Percentiles rank a stretch among this genome's conserved stretches.
Evolutionary conservation across 768 basidiomycete genomes (phyloP).

Genomic region (Phylloporus sp.): DNA sequence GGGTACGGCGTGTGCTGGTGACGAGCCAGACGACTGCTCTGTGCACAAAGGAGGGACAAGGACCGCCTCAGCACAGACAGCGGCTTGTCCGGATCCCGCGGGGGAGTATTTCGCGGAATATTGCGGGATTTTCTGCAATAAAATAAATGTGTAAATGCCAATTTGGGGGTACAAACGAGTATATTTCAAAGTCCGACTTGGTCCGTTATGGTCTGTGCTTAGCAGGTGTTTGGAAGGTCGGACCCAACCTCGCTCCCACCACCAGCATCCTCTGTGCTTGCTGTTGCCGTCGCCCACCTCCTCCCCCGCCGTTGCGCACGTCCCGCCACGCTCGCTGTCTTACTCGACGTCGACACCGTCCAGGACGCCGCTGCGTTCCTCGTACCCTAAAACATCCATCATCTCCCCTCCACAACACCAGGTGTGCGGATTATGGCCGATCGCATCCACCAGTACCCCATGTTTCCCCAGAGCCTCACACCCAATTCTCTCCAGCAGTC

Average conservation of each 20-base stretch:
- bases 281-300: slow-evolving; percentile 28
- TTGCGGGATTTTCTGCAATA: slow-evolving; percentile 8
- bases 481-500: slow-evolving; percentile 40
- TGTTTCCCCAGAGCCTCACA: slow-evolving; percentile 49
- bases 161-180: slow-evolving; percentile 18
- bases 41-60: not conserved
- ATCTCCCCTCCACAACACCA: slow-evolving; percentile 24
- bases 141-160: slow-evolving; percentile 1
- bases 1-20: slow-evolving; percentile 13
- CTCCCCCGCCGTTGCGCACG: slow-evolving; percentile 48
- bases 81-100: not conserved
- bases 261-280: slow-evolving; percentile 43
- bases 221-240: slow-evolving; percentile 40
- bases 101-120: not conserved
- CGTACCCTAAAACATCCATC: slow-evolving; percentile 30
- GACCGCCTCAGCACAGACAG: not conserved
- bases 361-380: slow-evolving; percentile 24
- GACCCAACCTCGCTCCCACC: slow-evolving; percentile 55
- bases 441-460: slow-evolving; percentile 52
- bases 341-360: slow-evolving; percentile 18
- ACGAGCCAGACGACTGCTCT: not conserved
- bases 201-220: slow-evolving; percentile 37
- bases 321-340: slow-evolving; percentile 26
- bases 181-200: slow-evolving; percentile 32
- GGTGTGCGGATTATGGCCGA: slow-evolving; percentile 54